These are phyloP conservation scores for Calcarisporium arbuscula DNA, from an alignment of 2,329 filamentous ascomycete genomes.

Conservation along the genomic window DNA sequence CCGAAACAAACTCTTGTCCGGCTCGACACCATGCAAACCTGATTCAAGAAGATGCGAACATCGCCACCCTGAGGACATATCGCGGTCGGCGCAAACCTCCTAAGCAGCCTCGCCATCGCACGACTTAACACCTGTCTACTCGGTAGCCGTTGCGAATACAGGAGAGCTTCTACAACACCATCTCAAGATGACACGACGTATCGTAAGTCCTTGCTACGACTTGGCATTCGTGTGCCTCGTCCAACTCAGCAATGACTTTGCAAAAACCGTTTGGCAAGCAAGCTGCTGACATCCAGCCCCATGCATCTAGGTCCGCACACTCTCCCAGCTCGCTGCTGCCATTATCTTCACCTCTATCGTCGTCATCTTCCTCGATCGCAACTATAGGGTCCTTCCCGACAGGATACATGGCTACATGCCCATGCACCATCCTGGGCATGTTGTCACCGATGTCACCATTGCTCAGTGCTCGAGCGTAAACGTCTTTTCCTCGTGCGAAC, in stretches of 20 bases:
- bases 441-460: conserved; percentile 81
- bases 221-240: no score
- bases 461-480: conserved; percentile 71
- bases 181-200: conserved; percentile 29
- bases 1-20: no score
- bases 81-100: conserved; percentile 6
- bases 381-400: conserved; percentile 78
- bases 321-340: conserved; percentile 67
- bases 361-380: conserved; percentile 78
- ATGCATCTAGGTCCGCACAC: conserved; percentile 52
- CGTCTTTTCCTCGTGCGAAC: conserved; percentile 66
- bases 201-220: conserved; percentile 26
- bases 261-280: no score
- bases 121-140: no score
- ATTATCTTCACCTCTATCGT: conserved; percentile 62
- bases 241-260: no score
- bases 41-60: conserved; percentile 8
- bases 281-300: no score
- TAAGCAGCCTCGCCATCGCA: no score
- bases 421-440: conserved; percentile 73
- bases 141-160: no score
- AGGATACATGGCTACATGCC: conserved; percentile 84
- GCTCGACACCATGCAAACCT: no score
- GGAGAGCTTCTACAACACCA: no score
- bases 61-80: conserved; percentile 6